Base-by-base conservation (phyloP, 306 rosid species). In the Astragalus glycyphyllos region DNA sequence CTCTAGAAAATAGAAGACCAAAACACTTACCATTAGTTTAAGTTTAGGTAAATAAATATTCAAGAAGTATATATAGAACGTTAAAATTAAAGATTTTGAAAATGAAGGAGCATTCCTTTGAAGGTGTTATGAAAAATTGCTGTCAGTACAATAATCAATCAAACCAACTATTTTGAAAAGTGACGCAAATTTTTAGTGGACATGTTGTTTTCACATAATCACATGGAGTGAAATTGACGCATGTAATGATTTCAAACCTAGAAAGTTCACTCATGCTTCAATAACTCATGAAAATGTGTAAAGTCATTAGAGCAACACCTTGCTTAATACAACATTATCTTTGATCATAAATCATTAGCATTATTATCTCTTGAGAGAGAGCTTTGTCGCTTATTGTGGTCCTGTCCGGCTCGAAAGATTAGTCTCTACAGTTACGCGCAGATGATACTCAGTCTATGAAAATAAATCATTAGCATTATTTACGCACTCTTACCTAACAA, bases 281-380 rank as follows among this genome's bases (percentile, higher is more conserved):
- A 55, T 6, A 41, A 26, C 65, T 69, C 74, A 14, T 55, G 31
- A 69, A 69, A 55, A 54, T 37, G 74, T 8, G 15, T 69, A 13
- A 69, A 37, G 17, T 26, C n/a, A 12, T 20, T 55, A 20, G 45
- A 8, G 53, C 41, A 42, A 42, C 44, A 26, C 6, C 17, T 57
- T 37, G 45, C 44, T 38, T 13, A 7, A 40, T 40, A 9, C n/a
- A 69, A 17, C 20, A 10, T 26, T 20, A 20, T 20, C 23, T 20
- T 20, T 20, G 23, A 20, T 20, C 23, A 20, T 20, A 20, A 20
- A 20, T 20, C 23, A 20, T 20, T 20, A 20, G 23, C 23, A 20
- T 20, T 20, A 20, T 20, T 20, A 20, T 20, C 23, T 20, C 23
- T 20, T 20, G 23, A 20, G 23, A 2, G 2, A 20, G 23, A 20